phyloP scores from a whole-genome alignment of 2,329 filamentous ascomycete genomes.

The Phoma sp. region DNA sequence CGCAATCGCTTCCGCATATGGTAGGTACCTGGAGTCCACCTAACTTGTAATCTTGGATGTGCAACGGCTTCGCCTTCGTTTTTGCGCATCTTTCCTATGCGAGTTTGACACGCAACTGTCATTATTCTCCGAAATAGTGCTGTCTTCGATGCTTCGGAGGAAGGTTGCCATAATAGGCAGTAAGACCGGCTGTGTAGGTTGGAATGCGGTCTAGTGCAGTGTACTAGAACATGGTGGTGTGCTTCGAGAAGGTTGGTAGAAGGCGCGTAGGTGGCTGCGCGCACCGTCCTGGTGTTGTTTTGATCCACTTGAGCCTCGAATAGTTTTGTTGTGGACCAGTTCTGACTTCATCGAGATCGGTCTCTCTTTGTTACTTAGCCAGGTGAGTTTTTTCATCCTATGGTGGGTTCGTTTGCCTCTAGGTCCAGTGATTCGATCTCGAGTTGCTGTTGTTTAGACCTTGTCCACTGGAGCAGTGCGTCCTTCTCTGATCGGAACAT shows the following conservation, averaged over 20 bases:
- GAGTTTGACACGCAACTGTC: not conserved
- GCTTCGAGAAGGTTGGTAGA: constrained; percentile 8
- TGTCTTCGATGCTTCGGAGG: constrained; percentile 12
- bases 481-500: constrained; percentile 15
- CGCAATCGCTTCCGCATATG: constrained; percentile 6
- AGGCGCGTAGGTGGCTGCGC: not conserved
- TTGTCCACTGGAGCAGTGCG: constrained; percentile 11
- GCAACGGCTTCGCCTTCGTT: not conserved
- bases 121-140: constrained; percentile 16
- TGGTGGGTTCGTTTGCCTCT: constrained; percentile 4
- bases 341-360: not conserved
- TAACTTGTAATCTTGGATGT: not conserved
- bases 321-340: too few species aligned
- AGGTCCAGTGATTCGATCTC: not conserved
- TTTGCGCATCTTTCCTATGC: constrained; percentile 12
- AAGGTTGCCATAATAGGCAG: constrained; percentile 10
- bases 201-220: not conserved
- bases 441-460: constrained; percentile 6
- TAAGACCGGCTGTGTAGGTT: not conserved
- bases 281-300: not conserved
- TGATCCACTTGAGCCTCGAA: not conserved
- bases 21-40: constrained; percentile 5
- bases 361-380: not conserved
- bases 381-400: not conserved
- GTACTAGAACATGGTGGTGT: not conserved